These are phyloP conservation scores for Xylaria sp. DNA, from an alignment of 2,329 filamentous ascomycete genomes.

Conservation along the genomic window DNA sequence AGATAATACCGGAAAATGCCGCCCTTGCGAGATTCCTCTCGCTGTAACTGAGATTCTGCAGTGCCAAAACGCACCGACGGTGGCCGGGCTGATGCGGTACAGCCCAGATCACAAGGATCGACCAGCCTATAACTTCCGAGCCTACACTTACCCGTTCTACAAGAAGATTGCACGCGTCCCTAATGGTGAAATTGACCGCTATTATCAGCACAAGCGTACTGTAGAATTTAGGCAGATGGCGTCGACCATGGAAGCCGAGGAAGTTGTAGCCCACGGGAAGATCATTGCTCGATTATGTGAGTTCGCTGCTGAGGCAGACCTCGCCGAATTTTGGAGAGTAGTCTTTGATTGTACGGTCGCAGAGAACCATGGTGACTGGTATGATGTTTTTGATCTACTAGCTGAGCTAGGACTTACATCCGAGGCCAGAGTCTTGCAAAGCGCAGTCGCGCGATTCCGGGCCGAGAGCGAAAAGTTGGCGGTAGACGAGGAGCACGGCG, in stretches of 20 bases:
- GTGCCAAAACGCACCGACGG: conserved; percentile 8
- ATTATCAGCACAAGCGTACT: conserved; percentile 35
- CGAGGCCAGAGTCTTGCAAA: conserved; percentile 35
- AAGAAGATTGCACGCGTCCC: background rate
- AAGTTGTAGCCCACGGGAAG: conserved; percentile 36
- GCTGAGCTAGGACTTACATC: conserved; percentile 32
- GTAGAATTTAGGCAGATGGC: conserved; percentile 44
- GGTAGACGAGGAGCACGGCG: background rate
- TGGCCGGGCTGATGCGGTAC: background rate
- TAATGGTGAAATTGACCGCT: accelerated
- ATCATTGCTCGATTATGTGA: conserved; percentile 32
- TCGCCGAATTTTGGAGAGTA: conserved; percentile 28
- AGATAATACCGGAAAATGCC: background rate
- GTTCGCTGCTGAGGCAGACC: conserved; percentile 15
- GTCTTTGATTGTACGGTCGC: conserved; percentile 29
- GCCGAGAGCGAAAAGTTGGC: background rate
- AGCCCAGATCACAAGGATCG: background rate
- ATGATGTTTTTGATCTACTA: conserved; percentile 44
- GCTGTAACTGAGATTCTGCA: conserved; percentile 18
- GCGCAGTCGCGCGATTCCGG: conserved; percentile 19
- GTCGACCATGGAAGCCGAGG: conserved; percentile 38
- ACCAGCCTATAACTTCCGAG: conserved; percentile 27
- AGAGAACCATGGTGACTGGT: conserved; percentile 34
- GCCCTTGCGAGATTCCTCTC: conserved; percentile 16
- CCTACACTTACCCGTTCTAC: background rate